Conservation (phyloP, 2,329 filamentous ascomycete species). For the Aureobasidium pullulans region DNA sequence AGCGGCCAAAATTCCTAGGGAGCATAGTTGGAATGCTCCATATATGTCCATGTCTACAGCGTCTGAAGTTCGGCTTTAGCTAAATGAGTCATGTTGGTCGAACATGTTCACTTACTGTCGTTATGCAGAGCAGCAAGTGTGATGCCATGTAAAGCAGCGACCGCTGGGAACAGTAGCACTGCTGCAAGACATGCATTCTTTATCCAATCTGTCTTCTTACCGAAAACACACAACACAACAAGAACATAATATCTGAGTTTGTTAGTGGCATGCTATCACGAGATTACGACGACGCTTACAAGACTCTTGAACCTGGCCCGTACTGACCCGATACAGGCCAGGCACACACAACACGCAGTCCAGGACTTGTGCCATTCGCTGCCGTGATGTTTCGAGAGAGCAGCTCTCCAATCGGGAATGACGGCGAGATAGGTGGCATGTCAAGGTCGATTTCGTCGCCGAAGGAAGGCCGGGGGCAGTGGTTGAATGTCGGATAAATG, state of each 20-base stretch:
- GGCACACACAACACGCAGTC: slow-evolving; percentile 46
- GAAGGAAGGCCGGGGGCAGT: not conserved
- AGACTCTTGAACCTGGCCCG: slow-evolving; percentile 45
- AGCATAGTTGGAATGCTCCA: slow-evolving; percentile 60
- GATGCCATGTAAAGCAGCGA: slow-evolving; percentile 57
- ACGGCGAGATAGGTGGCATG: slow-evolving; percentile 32
- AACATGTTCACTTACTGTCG: slow-evolving; percentile 40
- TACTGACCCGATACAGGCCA: slow-evolving; percentile 54
- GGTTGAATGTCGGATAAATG: slow-evolving; percentile 3
- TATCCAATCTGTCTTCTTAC: slow-evolving; percentile 55
- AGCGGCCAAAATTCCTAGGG: slow-evolving; percentile 58
- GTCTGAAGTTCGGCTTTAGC: slow-evolving; percentile 32
- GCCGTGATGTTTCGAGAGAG: slow-evolving; percentile 17
- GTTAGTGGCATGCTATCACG: not conserved
- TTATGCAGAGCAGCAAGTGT: slow-evolving; percentile 53
- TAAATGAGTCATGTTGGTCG: not conserved
- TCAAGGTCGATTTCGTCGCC: not conserved
- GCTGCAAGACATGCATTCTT: slow-evolving; percentile 57
- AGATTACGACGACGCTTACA: slow-evolving; percentile 32
- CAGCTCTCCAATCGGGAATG: slow-evolving; percentile 25
- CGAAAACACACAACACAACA: slow-evolving; percentile 55
- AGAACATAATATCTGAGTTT: slow-evolving; percentile 53
- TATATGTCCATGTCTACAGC: slow-evolving; percentile 63
- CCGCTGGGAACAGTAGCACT: slow-evolving; percentile 54
- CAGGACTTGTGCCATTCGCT: slow-evolving; percentile 19